Base-by-base conservation (phyloP, 495 filamentous ascomycete species). In the Wilcoxina mikolae region DNA sequence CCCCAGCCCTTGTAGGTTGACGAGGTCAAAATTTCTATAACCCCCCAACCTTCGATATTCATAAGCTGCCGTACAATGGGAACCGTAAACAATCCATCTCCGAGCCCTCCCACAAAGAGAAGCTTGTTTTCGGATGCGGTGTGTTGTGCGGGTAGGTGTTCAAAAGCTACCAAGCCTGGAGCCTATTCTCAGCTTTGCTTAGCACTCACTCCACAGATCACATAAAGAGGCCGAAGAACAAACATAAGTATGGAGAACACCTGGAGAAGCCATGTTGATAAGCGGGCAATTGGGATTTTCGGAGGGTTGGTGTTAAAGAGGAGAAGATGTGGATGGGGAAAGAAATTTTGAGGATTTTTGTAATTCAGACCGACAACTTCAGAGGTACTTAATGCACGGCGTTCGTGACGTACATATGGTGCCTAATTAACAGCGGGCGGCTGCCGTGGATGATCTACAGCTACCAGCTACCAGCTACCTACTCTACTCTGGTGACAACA, bases 71-170 rank as follows among this genome's bases (percentile, higher is more conserved):
- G 56, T 1, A 80, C 71, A 64, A 83, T 88, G 7, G 74, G 71
- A 31, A 83, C 76, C 0, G 82, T 85, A 54, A 78, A 73, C 42
- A 88, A 75, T 18, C 84, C 85, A 70, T 94, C 88, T 45, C 78
- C 81, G 41, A 98, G 77, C 20, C 91, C 90, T 57, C 81, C 82
- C 50, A 95, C 74, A 70, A 91, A 94, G 59, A 98, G 69, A 24
- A 95, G 71, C 22, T 79, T 80, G 71, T 94, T 81, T 51, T 2
- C 2, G 28, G 49, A 18, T n/a, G 17, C 5, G 7, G 9, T 31
- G 20, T 12, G 2, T 22, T 11, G 11, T 28, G 49, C 9, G 12
- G 49, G 49, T 2, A 23, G 2, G 49, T 52, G 49, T 24, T 52
- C 49, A 31, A 38, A 52, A 7, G 49, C 49, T 23, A 52, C 33